Evolutionary conservation across 2,329 filamentous ascomycete genomes (phyloP), one percentile per base, ranked within the genome.

Genomic region (Aspergillus versicolor): DNA sequence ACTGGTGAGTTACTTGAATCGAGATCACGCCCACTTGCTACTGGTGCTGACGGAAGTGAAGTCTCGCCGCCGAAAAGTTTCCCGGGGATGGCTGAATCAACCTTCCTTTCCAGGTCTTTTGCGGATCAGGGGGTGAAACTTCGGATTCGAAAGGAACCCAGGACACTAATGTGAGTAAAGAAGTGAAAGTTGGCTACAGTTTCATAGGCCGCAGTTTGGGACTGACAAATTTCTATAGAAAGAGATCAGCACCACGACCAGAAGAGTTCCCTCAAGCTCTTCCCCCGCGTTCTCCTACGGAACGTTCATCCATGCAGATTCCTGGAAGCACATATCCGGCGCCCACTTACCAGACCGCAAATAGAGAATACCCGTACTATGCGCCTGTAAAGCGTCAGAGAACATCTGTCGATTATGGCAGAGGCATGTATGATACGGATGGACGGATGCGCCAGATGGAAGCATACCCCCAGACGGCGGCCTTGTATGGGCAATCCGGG

Each of bases 61-160:
- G 75, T 77, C 5, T 72, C 70, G 21, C 71, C 74, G 45, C 73
- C 84, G 27, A 92, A 91, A 72, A 85, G 86, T 54, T 94, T 91
- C 69, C 87, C 87, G 11, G 90, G 91, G 34, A 88, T 94, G 84
- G 81, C 84, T 45, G 89, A 93, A 72, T 95, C 91, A 2, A 94
- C 91, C 0, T 86, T 87, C 63, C 76, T 96, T 43, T 94, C 91
- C 1, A 83, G 90, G 51, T 87, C 88, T 0, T 93, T 96, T 72
- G 89, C 89, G 62, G 91, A 96, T 66, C 91, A 96, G 70, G 92
- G 92, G 8, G 90, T 96, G 13, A 87, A 91, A 51, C 78, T 96
- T 32, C 83, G 91, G 52, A 81, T 96, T 46, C 85, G 91, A 54
- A 96, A 96, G 71, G 91, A 96, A 72, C 88, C 90, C 44, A 82